A percentile compares a stretch with the other conserved stretches of the same genome.
Conservation (phyloP, 2,329 filamentous ascomycete species). For the Verticillium klebahnii region DNA sequence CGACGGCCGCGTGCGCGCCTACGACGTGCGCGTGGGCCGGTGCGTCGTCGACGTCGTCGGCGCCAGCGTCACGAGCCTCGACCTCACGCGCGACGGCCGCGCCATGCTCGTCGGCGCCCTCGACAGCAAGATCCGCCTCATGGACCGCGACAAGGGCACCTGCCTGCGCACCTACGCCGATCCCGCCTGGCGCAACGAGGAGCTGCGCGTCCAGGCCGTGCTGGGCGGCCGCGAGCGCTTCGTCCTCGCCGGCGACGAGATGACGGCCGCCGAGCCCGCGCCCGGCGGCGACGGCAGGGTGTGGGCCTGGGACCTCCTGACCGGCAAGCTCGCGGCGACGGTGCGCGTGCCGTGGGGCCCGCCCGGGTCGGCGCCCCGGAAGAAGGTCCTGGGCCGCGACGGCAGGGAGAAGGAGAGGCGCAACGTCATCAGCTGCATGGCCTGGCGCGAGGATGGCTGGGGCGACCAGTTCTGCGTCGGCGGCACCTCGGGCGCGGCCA, state of each 20-base stretch:
- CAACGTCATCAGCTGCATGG: constrained; percentile 58
- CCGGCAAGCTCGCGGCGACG: constrained; percentile 61
- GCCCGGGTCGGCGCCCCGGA: constrained; percentile 39
- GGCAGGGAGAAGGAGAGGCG: constrained; percentile 55
- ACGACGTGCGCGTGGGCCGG: constrained; percentile 76
- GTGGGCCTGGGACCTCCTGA: constrained; percentile 81
- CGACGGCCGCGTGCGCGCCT: constrained; percentile 75
- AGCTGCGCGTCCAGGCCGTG: constrained; percentile 69
- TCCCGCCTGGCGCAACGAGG: constrained; percentile 55
- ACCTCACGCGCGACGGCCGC: constrained; percentile 66
- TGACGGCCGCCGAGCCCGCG: constrained; percentile 23
- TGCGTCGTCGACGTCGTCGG: constrained; percentile 67
- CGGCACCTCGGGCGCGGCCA: constrained; percentile 61
- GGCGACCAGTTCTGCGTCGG: constrained; percentile 62
- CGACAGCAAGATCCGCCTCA: constrained; percentile 71
- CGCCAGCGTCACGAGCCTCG: constrained; percentile 69
- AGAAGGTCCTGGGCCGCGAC: constrained; percentile 52
- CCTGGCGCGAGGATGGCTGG: constrained; percentile 59
- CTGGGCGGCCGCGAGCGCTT: constrained; percentile 73
- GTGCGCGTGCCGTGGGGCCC: constrained; percentile 57
- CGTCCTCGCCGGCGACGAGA: constrained; percentile 78
- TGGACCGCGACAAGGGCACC: constrained; percentile 72
- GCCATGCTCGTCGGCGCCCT: constrained; percentile 70
- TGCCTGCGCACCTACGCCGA: constrained; percentile 69
- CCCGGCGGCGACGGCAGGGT: constrained; percentile 52